phyloP scores from a whole-genome alignment of 2,329 filamentous ascomycete species.

The Monilinia fructicola region DNA sequence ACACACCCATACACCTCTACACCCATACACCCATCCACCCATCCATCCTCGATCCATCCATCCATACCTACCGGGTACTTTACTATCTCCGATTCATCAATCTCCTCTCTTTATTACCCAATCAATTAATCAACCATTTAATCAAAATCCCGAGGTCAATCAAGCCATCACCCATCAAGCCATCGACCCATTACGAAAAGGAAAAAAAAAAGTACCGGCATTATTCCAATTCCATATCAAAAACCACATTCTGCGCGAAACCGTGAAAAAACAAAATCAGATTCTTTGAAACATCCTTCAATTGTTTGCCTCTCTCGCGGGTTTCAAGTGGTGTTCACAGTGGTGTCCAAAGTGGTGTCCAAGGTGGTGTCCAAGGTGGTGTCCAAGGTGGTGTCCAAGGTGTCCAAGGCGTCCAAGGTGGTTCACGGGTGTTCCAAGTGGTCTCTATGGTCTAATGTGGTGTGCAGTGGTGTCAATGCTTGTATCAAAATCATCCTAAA shows the following conservation, averaged over 20 bases:
- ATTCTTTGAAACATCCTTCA: slow-evolving; percentile 31
- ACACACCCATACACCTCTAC: too few species aligned
- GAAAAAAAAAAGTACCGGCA: neutral
- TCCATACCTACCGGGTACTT: neutral
- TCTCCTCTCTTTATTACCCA: neutral
- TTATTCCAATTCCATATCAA: slow-evolving; percentile 9
- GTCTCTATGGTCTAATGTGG: too few species aligned
- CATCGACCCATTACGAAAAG: too few species aligned
- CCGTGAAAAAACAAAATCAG: slow-evolving; percentile 23
- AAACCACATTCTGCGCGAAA: neutral
- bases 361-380: slow-evolving; percentile 23
- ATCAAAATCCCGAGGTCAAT: too few species aligned
- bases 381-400: neutral
- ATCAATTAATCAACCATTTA: neutral
- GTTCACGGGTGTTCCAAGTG: too few species aligned
- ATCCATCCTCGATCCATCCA: too few species aligned
- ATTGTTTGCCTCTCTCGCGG: slow-evolving; percentile 27
- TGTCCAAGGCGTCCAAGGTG: too few species aligned
- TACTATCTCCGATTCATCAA: slow-evolving; percentile 1
- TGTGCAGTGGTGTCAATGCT: slow-evolving; percentile 33
- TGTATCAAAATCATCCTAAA: slow-evolving; percentile 29
- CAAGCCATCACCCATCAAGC: too few species aligned
- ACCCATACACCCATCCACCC: too few species aligned
- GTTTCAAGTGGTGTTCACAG: too few species aligned
- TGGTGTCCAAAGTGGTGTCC: too few species aligned